phyloP scores from a whole-genome alignment of 352 stramenopile species.

The Pythium coloratum region DNA sequence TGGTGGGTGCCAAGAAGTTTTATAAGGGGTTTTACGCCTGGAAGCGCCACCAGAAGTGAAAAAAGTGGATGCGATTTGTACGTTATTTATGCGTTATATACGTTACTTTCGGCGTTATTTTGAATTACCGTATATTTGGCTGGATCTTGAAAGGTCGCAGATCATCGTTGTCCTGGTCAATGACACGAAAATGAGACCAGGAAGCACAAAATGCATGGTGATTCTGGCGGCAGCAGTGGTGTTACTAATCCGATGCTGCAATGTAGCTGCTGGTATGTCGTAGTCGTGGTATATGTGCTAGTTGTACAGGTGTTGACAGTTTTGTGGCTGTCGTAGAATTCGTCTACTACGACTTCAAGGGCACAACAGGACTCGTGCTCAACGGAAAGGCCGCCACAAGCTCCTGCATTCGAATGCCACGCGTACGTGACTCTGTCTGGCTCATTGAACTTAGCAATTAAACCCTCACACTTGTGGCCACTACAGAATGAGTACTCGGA shows the following conservation, averaged over 20 bases:
- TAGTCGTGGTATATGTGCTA: neutral
- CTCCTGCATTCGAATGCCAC: slow-evolving; percentile 54
- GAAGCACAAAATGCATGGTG: neutral
- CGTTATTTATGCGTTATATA: slow-evolving; percentile 8
- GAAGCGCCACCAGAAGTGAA: slow-evolving; percentile 16
- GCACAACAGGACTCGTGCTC: slow-evolving; percentile 70
- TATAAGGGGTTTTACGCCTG: slow-evolving; percentile 33
- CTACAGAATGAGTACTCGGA: slow-evolving; percentile 62
- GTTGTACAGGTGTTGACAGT: neutral
- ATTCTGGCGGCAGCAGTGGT: neutral
- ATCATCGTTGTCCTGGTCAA: neutral
- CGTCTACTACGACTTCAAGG: slow-evolving; percentile 88
- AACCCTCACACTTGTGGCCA: neutral
- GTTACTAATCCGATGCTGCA: neutral
- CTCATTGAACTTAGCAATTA: too few relatives aligned
- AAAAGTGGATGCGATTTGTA: neutral
- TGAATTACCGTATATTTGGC: neutral
- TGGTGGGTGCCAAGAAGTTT: slow-evolving; percentile 27
- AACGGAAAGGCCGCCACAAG: slow-evolving; percentile 80
- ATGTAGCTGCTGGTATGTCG: neutral
- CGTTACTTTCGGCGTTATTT: slow-evolving; percentile 7
- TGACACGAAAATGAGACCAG: neutral
- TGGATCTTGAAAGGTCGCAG: slow-evolving; percentile 17
- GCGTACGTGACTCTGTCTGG: slow-evolving; percentile 27
- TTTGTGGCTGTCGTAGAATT: slow-evolving; percentile 46